These are phyloP conservation scores for Sambucus nigra DNA, from an alignment of 129 eudicot species.

Conservation along the genomic window DNA sequence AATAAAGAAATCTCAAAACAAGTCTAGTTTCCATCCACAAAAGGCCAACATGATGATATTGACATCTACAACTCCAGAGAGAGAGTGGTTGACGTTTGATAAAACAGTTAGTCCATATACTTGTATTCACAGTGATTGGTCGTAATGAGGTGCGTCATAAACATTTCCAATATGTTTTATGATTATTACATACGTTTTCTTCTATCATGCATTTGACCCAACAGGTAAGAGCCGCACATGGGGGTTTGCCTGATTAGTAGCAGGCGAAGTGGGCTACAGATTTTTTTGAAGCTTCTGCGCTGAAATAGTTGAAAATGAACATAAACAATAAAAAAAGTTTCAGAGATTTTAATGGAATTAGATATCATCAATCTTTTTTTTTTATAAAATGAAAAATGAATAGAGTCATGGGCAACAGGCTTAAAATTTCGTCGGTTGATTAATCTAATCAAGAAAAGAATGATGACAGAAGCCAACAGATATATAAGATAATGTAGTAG, in stretches of 20 bases:
- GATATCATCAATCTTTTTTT: too few species aligned
- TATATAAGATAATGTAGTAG: too few species aligned
- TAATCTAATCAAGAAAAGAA: too few species aligned
- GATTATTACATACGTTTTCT: conserved; percentile 6
- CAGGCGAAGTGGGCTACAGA: background rate
- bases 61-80: background rate
- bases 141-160: conserved; percentile 10
- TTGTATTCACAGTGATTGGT: conserved; percentile 11
- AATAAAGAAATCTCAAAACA: conserved; percentile 8
- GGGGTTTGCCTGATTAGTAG: conserved; percentile 13
- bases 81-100: conserved; percentile 10
- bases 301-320: background rate
- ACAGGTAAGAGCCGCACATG: conserved; percentile 53
- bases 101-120: conserved; percentile 3
- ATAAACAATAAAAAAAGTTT: conserved; percentile 4
- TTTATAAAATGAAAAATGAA: too few species aligned
- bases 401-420: too few species aligned
- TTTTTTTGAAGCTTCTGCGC: background rate
- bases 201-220: conserved; percentile 37
- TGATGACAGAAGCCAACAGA: too few species aligned
- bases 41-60: conserved; percentile 8
- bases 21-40: conserved; percentile 7
- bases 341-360: background rate
- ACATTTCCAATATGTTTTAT: background rate
- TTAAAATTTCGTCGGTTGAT: too few species aligned